Base-by-base conservation (phyloP, 2,329 filamentous ascomycete genomes). In the Neopestalotiopsis clavispora region DNA sequence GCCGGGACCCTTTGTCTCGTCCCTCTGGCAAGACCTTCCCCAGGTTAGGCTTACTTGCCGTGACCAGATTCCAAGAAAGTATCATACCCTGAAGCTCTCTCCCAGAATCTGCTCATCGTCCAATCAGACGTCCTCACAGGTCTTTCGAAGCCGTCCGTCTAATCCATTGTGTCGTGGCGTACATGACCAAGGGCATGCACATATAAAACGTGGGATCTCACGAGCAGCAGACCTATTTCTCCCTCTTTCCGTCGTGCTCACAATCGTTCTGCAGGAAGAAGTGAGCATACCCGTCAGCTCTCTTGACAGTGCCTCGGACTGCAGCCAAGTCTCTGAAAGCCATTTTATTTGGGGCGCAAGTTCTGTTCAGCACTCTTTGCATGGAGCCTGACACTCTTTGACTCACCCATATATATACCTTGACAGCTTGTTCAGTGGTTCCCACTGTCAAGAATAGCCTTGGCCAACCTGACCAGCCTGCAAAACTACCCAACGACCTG, bases 171-270 rank as follows among this genome's bases (percentile, higher is more conserved):
- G 34, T 28, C n/a, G 30, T 30, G 7, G 13, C 20, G 45, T 52
- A 52, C n/a, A 52, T 23, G 6, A 52, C 45, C n/a, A 38, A 38
- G 60, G 57, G 57, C 23, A 14, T 34, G 28, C 14, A 34, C 57
- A 34, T 34, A 34, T 59, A 30, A 59, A 23, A 59, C 57, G 57
- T 30, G 23, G 28, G 32, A 63, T 23, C 28, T 66, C 62, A 60
- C 67, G 20, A 23, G 20, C 56, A 42, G 62, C 62, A 65, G 62
- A 68, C 34, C 34, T 7, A 20, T 65, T 68, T 49, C 10, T 56
- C 30, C 20, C 17, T 64, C 40, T 34, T 20, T 56, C 40, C 28
- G n/a, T 28, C 59, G 20, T 67, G 52, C 42, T 67, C 49, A 42
- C 64, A 67, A n/a, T 49, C 4, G 5, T 49, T 49, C 17, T 49